Evolutionary conservation across 208 protist genomes (phyloP), one percentile per base, ranked within the genome.

Genomic region (Angomonas ambiguus): DNA sequence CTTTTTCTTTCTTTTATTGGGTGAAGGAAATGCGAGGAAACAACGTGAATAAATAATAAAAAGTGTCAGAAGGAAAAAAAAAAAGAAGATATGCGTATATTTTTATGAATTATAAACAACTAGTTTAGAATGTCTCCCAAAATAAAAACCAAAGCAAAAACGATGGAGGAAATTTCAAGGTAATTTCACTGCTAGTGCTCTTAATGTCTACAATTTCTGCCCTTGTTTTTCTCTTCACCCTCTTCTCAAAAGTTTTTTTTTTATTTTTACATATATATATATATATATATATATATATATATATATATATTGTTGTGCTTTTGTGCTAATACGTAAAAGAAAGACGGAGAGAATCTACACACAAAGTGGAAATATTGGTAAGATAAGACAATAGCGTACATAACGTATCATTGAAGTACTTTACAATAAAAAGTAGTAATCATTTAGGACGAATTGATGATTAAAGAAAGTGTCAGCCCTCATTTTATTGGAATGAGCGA

Each of bases 211-310:
- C 18, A 53, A 25, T 58, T 51, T 62, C 20, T 33, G 13, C 42
- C 35, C 31, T 55, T 31, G 32, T 41, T 68, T 13, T 41, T 68
- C 30, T 22, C 22, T 30, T 18, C 11, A 20, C 4, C 28, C 16
- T 18, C 8, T 18, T 55, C 28, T 5, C 49, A 16, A 25, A 10
- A 55, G 49, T 55, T 55, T 16, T 18, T 55, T 3, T 59, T 8
- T 4, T 59, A 32, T 13, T 59, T 3, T 8, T 59, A 2, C 4
- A 30, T 6, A 56, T 5, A 56, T 6, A 56, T 64, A 18, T 34
- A 66, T 58, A 16, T n/a, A 45, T 59, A 16, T 69, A 71, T 32
- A 38, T 69, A 48, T 65, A 34, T 51, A 53, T 71, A 30, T 22
- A 35, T 42, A 41, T 35, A 27, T 61, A 58, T 68, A 57, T 1